Base-by-base conservation (phyloP, 768 basidiomycete genomes). In the Hygrophorus pudorinus region DNA sequence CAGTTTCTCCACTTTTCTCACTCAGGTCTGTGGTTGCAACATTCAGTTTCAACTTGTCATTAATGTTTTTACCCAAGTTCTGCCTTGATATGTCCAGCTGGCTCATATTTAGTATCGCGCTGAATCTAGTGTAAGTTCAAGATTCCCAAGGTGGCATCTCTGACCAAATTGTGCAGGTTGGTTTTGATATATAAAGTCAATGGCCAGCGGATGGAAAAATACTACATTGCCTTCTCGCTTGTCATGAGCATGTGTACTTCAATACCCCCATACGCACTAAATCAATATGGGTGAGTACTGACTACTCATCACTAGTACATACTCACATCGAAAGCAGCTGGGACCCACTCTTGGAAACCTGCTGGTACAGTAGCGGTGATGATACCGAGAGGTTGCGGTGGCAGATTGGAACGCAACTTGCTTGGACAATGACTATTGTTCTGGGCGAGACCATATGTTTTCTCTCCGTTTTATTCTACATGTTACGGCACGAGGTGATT, bases 311-410 rank as follows among this genome's bases (percentile, higher is more conserved):
- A 42, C 24, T 11, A 32, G 9, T 14, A 24, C 5, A 11, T 33
- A n/a, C 21, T 40, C 16, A 11, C 17, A 3, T 30, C 12, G 12
- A 10, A 5, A 12, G 11, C 35, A 56, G 55, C 6, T 56, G 55
- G 55, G 51, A 56, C 36, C 53, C 53, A 3, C 46, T 56, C 14
- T 53, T 46, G 21, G 8, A 44, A 31, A 53, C 50, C 35, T 56
- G 55, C 32, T 56, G 53, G 53, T 56, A 56, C 42, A 45, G 51
- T 2, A 54, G 52, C 29, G 47, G 54, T 21, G 44, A 56, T 34
- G 34, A 17, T 3, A 42, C 21, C n/a, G 36, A 56, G 34, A 32
- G 55, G 12, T 33, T 56, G 4, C 45, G 46, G 12, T 54, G 51
- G 53, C 55, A 56, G 55, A 50, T 52, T 17, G 18, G 33, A 24